phyloP scores from a whole-genome alignment of 805 yeast species.

The Saturnispora galanensis region DNA sequence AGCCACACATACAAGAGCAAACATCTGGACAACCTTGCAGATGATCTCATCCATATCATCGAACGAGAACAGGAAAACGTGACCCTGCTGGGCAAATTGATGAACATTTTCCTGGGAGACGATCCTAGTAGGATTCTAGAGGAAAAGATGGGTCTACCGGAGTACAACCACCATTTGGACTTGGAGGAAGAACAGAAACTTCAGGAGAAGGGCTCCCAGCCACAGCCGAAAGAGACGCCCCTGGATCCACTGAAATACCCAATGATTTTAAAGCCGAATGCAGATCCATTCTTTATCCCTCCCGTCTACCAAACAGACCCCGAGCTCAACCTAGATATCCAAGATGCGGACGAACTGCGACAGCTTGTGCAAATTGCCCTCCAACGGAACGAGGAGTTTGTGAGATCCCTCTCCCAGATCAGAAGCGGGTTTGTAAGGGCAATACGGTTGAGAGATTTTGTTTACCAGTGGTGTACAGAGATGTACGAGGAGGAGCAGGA shows the following conservation, averaged over 20 bases:
- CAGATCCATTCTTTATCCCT: conserved; percentile 57
- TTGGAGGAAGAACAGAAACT: conserved; percentile 18
- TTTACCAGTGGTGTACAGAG: conserved; percentile 79
- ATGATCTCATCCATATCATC: conserved; percentile 65
- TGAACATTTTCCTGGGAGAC: conserved; percentile 80
- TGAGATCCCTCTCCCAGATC: conserved; percentile 63
- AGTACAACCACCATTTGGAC: conserved; percentile 56
- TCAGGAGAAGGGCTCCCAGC: conserved; percentile 14
- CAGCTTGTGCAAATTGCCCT: conserved; percentile 69
- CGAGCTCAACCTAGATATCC: conserved; percentile 35
- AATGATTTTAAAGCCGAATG: conserved; percentile 13
- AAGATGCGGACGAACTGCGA: conserved; percentile 58
- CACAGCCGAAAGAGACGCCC: background rate
- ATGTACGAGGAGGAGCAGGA: conserved; percentile 48
- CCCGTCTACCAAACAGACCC: conserved; percentile 43
- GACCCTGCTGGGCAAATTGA: conserved; percentile 56
- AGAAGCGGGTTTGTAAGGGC: conserved; percentile 73
- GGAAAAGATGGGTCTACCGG: conserved; percentile 53
- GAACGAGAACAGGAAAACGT: conserved; percentile 75
- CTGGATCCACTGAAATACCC: conserved; percentile 9
- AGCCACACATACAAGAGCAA: conserved; percentile 52
- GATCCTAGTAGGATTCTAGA: conserved; percentile 63
- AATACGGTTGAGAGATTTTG: conserved; percentile 58
- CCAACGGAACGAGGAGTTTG: conserved; percentile 80
- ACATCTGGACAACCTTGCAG: conserved; percentile 52